These are phyloP conservation scores for Hymenotorrendiella dingleyae DNA, from an alignment of 2,329 filamentous ascomycete species.

Conservation along the genomic window DNA sequence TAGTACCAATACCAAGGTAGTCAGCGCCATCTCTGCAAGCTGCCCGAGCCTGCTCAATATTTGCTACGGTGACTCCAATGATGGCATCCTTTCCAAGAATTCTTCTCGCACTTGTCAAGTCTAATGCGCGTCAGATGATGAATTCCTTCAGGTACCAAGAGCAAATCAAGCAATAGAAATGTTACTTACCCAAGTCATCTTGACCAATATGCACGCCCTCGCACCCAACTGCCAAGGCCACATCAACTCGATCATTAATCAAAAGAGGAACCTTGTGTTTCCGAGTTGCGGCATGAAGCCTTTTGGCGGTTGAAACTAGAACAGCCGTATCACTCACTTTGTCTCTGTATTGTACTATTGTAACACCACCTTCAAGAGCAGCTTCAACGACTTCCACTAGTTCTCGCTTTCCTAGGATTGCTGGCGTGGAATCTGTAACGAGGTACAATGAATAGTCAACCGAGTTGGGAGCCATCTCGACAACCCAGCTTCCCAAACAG, in stretches of 20 bases:
- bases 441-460: constrained; percentile 81
- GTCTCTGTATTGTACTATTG: constrained; percentile 84
- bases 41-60: constrained; percentile 61
- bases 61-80: constrained; percentile 83
- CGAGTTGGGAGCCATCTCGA: no score
- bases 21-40: constrained; percentile 75
- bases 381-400: constrained; percentile 68
- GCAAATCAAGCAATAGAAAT: no score
- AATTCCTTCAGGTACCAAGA: no score
- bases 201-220: constrained; percentile 95
- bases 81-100: constrained; percentile 73
- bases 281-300: constrained; percentile 65
- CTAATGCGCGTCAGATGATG: constrained; percentile 32
- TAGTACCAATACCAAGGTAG: constrained; percentile 86
- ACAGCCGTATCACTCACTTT: constrained; percentile 71
- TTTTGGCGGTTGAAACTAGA: constrained; percentile 64
- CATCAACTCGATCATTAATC: constrained; percentile 90
- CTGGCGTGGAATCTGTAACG: constrained; percentile 87
- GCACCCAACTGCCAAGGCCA: constrained; percentile 76
- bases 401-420: constrained; percentile 67
- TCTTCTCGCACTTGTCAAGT: constrained; percentile 57
- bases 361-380: constrained; percentile 73
- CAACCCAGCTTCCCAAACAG: no score
- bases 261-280: constrained; percentile 69
- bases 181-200: constrained; percentile 71